Evolutionary conservation across 2,329 filamentous ascomycete species (phyloP), one percentile per base, ranked within the genome.

Genomic region (Cordyceps cicadae): DNA sequence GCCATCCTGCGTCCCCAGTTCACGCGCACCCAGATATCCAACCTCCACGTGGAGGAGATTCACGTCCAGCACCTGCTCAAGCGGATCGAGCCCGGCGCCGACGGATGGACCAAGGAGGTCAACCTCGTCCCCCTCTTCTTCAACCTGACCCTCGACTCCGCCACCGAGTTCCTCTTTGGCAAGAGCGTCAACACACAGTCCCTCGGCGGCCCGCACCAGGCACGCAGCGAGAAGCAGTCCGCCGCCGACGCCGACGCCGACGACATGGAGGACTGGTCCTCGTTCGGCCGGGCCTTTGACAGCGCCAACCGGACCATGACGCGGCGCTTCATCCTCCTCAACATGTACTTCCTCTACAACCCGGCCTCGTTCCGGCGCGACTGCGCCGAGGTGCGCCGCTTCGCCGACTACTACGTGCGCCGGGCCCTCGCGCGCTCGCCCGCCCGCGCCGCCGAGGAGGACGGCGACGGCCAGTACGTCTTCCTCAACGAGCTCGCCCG

Each of bases 131-230:
- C 75, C 0, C 68, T 80, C 6, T 75, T 79, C 64, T 80, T 78
- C 70, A 71, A 72, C 45, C 69, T 79, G 34, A 78, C 78, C 1
- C 69, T 80, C 11, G 77, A 80, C 59, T 71, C 74, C 0, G 70
- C 76, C 0, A 77, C 76, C 11, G 72, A 76, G 50, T 84, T 88
- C 65, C 74, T 89, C 8, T 86, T 87, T 62, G 85, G 86, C 8
- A 75, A 82, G 64, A 81, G 79, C 12, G 68, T 69, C 2, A 67
- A 73, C 64, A 70, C 69, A 2, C 69, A 79, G 66, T 69, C 74
- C 11, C 69, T 54, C 15, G 43, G 29, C 24, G 57, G 15, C 9
- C 39, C 49, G 26, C 41, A 41, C 50, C 24, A 24, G 48, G 59
- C 45, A n/a, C 53, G 15, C 26, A n/a, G 46, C 48, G 17, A 54